Conservation (phyloP, 2,329 filamentous ascomycete genomes). For the Cyclaneusma minus region DNA sequence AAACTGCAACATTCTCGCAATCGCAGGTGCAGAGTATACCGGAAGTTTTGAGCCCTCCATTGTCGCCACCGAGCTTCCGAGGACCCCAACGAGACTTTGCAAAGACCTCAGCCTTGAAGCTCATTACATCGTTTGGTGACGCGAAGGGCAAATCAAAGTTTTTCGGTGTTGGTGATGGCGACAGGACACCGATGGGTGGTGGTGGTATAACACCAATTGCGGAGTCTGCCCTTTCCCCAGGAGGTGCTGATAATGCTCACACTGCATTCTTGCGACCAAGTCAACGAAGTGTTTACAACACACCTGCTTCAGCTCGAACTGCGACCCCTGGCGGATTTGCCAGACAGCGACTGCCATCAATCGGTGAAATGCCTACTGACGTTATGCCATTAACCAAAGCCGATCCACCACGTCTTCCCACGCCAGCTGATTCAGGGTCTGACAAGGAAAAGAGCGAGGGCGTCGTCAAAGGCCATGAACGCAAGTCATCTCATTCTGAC, state of each 20-base stretch:
- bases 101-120: conserved; percentile 72
- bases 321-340: conserved; percentile 43
- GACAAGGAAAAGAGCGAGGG: conserved; percentile 25
- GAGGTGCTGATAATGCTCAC: conserved; percentile 42
- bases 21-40: conserved; percentile 42
- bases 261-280: conserved; percentile 55
- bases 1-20: conserved; percentile 40
- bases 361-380: conserved; percentile 51
- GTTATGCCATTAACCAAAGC: conserved; percentile 24
- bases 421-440: conserved; percentile 28
- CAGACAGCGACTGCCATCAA: conserved; percentile 58
- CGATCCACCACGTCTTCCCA: conserved; percentile 23
- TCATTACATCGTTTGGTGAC: conserved; percentile 79
- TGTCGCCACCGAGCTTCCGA: conserved; percentile 55
- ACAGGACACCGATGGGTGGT: conserved; percentile 61
- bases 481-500: conserved; percentile 18
- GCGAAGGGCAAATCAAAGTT: conserved; percentile 46
- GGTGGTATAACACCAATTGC: conserved; percentile 80
- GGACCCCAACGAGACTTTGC: conserved; percentile 44
- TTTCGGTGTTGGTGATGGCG: conserved; percentile 38
- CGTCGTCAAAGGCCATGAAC: conserved; percentile 14
- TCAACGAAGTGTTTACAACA: conserved; percentile 53
- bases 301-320: conserved; percentile 50
- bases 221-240: conserved; percentile 60
- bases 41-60: conserved; percentile 49